Conservation (phyloP, 1,284 basidiomycete species). For the Pseudozyma tsukubaensis region DNA sequence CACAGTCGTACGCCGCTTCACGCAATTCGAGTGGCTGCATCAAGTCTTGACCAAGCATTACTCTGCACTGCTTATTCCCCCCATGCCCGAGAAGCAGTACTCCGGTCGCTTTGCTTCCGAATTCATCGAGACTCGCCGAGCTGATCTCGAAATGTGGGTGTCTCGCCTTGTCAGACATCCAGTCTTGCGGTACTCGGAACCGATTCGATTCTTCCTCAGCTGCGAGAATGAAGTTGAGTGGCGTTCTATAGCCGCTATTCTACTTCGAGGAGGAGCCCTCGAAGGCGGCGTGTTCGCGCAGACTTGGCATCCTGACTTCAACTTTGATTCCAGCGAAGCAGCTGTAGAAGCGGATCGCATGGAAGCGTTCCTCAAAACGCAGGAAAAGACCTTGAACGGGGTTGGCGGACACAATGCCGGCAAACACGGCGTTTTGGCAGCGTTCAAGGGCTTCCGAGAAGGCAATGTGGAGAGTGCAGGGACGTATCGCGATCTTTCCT, state of each 20-base stretch:
- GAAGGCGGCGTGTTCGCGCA: conserved; percentile 76
- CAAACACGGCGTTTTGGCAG: conserved; percentile 41
- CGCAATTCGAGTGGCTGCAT: conserved; percentile 83
- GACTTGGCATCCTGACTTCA: conserved; percentile 85
- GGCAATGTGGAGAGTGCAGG: conserved; percentile 27
- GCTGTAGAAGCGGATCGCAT: conserved; percentile 40
- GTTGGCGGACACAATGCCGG: conserved; percentile 39
- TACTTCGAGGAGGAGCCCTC: conserved; percentile 1
- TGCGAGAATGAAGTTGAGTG: conserved; percentile 47
- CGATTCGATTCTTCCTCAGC: conserved; percentile 80
- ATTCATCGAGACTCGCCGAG: conserved; percentile 82
- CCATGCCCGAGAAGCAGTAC: conserved; percentile 84
- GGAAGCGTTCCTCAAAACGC: conserved; percentile 39
- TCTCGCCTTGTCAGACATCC: conserved; percentile 80
- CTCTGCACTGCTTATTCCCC: conserved; percentile 81
- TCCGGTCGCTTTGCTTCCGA: conserved; percentile 81
- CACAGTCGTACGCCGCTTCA: conserved; percentile 80
- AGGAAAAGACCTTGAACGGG: conserved; percentile 52
- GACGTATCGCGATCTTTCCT: conserved; percentile 55
- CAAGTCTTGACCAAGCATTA: conserved; percentile 76
- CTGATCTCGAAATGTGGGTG: conserved; percentile 83
- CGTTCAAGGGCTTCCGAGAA: conserved; percentile 37
- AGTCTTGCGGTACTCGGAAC: conserved; percentile 80
- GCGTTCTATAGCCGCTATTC: conserved; percentile 6
- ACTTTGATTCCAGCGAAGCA: conserved; percentile 73